Base-by-base conservation (phyloP, 2,329 filamentous ascomycete genomes). In the Pseudogymnoascus sp. region DNA sequence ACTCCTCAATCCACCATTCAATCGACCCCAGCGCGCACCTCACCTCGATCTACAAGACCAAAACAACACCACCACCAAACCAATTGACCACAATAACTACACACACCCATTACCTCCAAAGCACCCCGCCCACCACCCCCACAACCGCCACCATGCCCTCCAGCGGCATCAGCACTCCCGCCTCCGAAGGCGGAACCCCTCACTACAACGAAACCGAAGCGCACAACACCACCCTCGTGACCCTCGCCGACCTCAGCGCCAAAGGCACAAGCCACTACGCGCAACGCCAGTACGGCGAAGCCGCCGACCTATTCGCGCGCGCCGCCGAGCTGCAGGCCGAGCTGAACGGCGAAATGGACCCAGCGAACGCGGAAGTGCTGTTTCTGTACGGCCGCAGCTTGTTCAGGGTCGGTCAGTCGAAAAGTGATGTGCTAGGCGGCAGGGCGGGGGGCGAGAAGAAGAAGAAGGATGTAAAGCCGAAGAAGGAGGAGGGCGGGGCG, bases 321-420 rank as follows among this genome's bases (percentile, higher is more conserved):
- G 95, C 95, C 34, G 91, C 91, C 64, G 90, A 96, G 75, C 83
- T 97, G 66, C 95, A 99, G 78, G 91, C 90, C 65, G 86, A 91
- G 75, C 81, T 97, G 75, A 95, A 97, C 75, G 95, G 93, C 75
- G 95, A 98, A 77, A 90, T 96, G 83, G 87, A 87, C 14, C 86
- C 90, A 3, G 88, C 92, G 65, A 99, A 99, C 71, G 93, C 93
- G 61, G 93, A 98, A 74, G 85, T 99, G 57, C 85, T 98, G 19
- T 99, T 96, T 76, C 85, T 92, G 68, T 99, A 99, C 77, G 95
- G 95, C 13, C 90, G 93, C 74, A 92, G 92, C 64, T 80, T 99
- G 19, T 98, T 96, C 82, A 93, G 93, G 75, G 90, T 98, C 66
- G 95, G 93, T 31, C 90, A 98, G 75, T 88, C 86, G 75, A 96